These are phyloP conservation scores for Boehmeria nivea DNA, from an alignment of 306 rosid genomes.

Conservation along the genomic window DNA sequence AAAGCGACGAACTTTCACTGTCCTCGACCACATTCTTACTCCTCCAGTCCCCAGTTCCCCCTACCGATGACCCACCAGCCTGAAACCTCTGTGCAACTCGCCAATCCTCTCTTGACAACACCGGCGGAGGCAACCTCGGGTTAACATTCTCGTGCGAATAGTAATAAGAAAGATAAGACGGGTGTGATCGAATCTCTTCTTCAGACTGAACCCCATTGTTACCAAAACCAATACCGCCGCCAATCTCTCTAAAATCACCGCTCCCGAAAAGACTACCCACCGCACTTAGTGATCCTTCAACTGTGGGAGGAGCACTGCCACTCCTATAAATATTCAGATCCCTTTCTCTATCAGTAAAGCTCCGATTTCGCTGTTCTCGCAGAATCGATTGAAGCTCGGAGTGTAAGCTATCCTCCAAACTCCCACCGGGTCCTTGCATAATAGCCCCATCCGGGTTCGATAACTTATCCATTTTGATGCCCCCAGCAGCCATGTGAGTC, in stretches of 20 bases:
- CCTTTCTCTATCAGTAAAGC: slow-evolving; percentile 44
- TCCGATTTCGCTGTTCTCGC: slow-evolving; percentile 57
- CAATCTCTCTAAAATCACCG: slow-evolving; percentile 36
- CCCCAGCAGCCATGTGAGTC: slow-evolving; percentile 55
- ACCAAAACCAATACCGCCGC: slow-evolving; percentile 28
- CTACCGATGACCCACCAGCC: slow-evolving; percentile 47
- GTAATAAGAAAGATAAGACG: slow-evolving; percentile 79
- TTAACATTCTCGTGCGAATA: slow-evolving; percentile 71
- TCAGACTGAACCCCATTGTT: slow-evolving; percentile 60
- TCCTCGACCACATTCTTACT: slow-evolving; percentile 40
- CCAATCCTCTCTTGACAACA: slow-evolving; percentile 93
- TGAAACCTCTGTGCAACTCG: slow-evolving; percentile 89
- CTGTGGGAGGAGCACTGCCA: slow-evolving; percentile 99
- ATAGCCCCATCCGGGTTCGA: slow-evolving; percentile 15
- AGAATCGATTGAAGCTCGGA: slow-evolving; percentile 71
- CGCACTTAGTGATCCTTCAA: slow-evolving; percentile 82
- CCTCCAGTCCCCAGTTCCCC: slow-evolving; percentile 67
- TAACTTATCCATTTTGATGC: slow-evolving; percentile 27
- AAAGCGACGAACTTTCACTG: slow-evolving; percentile 54
- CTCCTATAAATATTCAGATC: slow-evolving; percentile 77
- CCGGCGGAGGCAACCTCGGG: slow-evolving; percentile 88
- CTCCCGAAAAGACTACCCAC: slow-evolving; percentile 57
- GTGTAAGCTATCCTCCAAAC: slow-evolving; percentile 58
- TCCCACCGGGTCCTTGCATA: slow-evolving; percentile 38
- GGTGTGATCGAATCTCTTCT: slow-evolving; percentile 84